A percentile compares a stretch with the other conserved stretches of the same genome.
Evolutionary conservation across 2,329 filamentous ascomycete genomes (phyloP).

Genomic region (Epichloe amarillans): DNA sequence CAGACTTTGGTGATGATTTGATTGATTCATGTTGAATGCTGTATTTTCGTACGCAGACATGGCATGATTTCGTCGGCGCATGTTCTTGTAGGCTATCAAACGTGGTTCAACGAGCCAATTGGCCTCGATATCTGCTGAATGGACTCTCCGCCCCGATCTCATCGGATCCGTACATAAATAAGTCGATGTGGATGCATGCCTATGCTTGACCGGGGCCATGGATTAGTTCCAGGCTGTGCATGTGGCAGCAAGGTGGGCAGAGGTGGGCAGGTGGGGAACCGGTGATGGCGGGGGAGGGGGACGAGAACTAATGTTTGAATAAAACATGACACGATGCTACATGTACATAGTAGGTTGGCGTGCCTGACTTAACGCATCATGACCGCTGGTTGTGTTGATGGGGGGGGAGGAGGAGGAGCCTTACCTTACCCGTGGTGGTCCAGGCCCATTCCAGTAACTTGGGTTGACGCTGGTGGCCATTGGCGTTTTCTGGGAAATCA

Average conservation of each 20-base stretch:
- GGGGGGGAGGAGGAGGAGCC: background rate
- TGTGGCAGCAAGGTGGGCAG: background rate
- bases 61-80: too few species aligned
- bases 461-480: background rate
- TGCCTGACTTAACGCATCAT: background rate
- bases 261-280: background rate
- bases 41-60: too few species aligned
- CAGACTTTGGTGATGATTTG: too few species aligned
- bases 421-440: background rate
- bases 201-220: background rate
- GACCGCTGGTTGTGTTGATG: background rate
- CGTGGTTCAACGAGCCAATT: too few species aligned
- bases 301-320: background rate
- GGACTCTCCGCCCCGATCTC: too few species aligned
- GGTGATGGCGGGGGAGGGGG: background rate
- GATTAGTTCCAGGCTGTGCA: background rate
- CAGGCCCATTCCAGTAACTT: background rate
- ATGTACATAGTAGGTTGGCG: too few species aligned
- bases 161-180: too few species aligned
- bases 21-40: too few species aligned
- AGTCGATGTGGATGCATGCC: background rate
- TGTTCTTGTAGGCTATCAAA: too few species aligned
- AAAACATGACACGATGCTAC: too few species aligned
- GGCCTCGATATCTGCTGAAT: too few species aligned
- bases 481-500: background rate